Evolutionary conservation across 352 stramenopile genomes (phyloP).

Genomic region (Phytopythium chamaehyphon): DNA sequence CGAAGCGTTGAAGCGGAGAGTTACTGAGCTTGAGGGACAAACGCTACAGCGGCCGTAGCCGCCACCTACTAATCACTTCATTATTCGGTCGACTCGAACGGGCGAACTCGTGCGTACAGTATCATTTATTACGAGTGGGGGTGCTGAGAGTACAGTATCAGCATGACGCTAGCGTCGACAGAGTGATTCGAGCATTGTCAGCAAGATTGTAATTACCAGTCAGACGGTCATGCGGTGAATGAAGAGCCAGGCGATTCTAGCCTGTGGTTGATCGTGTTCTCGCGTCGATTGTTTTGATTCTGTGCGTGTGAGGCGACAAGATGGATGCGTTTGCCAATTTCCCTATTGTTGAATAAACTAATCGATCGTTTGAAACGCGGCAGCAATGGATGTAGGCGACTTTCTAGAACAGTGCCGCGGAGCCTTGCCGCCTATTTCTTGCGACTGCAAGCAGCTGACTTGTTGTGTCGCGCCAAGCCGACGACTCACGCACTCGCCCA

Average conservation of each 20-base stretch:
- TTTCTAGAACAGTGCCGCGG: conserved; percentile 18
- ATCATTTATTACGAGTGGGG: background rate
- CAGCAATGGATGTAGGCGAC: conserved; percentile 18
- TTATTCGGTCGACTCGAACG: too few relatives aligned
- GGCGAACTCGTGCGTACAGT: background rate
- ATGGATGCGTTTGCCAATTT: conserved; percentile 27
- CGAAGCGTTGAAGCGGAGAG: conserved; percentile 55
- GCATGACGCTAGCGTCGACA: conserved; percentile 92
- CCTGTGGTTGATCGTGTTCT: conserved; percentile 5
- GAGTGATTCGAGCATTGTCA: too few relatives aligned
- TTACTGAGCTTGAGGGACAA: conserved; percentile 50
- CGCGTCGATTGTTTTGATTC: conserved; percentile 4
- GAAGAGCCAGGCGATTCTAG: background rate
- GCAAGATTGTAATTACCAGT: background rate
- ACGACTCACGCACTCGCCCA: too few relatives aligned
- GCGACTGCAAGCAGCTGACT: background rate
- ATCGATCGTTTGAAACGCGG: conserved; percentile 30
- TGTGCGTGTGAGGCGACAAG: background rate
- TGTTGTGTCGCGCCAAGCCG: background rate
- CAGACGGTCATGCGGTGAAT: background rate
- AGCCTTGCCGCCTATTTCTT: conserved; percentile 12
- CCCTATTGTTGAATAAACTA: conserved; percentile 69
- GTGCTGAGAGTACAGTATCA: conserved; percentile 96
- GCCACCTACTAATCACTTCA: background rate
- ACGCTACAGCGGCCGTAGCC: conserved; percentile 3